These are phyloP conservation scores for Venturia effusa DNA, from an alignment of 2,329 filamentous ascomycete genomes.

Conservation along the genomic window DNA sequence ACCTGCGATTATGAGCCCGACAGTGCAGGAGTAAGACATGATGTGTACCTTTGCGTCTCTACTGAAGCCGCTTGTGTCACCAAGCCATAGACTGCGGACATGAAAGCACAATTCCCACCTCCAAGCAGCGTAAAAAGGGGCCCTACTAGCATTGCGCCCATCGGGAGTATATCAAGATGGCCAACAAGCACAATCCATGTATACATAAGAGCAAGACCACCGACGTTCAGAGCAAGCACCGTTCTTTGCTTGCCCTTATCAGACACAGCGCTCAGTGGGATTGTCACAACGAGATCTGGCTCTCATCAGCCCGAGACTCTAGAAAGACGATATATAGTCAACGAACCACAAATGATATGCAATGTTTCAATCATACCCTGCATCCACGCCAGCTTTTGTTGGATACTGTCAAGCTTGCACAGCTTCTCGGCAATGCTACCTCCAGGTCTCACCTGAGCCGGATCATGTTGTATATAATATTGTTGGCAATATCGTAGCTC, in stretches of 20 bases:
- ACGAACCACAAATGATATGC: slow-evolving; percentile 25
- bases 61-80: slow-evolving; percentile 20
- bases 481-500: slow-evolving; percentile 34
- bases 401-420: slow-evolving; percentile 44
- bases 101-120: slow-evolving; percentile 27
- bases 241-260: slow-evolving; percentile 3
- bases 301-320: not conserved
- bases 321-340: not conserved
- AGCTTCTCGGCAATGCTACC: slow-evolving; percentile 39
- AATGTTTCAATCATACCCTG: slow-evolving; percentile 35
- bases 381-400: slow-evolving; percentile 41
- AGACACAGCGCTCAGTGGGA: slow-evolving; percentile 5
- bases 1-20: not conserved
- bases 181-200: slow-evolving; percentile 22
- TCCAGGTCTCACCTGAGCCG: slow-evolving; percentile 22
- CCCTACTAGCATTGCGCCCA: slow-evolving; percentile 21
- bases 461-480: slow-evolving; percentile 35
- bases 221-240: slow-evolving; percentile 8
- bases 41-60: not conserved
- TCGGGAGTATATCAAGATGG: slow-evolving; percentile 19
- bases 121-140: slow-evolving; percentile 24
- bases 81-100: slow-evolving; percentile 24
- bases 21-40: not conserved
- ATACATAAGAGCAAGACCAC: slow-evolving; percentile 9
- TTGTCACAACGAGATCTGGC: slow-evolving; percentile 10